A percentile compares a stretch with the other conserved stretches of the same genome.
These are phyloP conservation scores for Brassica incana DNA, from an alignment of 345 rosid genomes.

Conservation along the genomic window DNA sequence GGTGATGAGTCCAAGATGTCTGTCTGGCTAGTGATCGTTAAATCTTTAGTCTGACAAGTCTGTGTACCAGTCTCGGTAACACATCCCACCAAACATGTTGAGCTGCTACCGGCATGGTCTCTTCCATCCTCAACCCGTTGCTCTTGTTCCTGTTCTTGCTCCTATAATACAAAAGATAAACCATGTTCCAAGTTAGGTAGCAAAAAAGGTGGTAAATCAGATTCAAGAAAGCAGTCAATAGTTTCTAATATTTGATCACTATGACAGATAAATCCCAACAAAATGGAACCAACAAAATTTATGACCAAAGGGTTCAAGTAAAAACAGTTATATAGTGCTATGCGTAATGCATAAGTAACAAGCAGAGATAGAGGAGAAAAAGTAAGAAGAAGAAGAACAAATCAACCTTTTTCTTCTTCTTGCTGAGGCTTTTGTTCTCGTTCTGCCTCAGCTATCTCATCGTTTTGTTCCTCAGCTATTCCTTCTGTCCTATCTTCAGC, in stretches of 20 bases:
- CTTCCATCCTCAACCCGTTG: conserved; percentile 9
- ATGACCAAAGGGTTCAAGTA: too few relatives aligned
- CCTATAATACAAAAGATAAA: conserved; percentile 9
- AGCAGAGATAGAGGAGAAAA: background rate
- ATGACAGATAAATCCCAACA: too few relatives aligned
- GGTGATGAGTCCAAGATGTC: conserved; percentile 15
- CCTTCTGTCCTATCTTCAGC: background rate
- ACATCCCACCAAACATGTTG: background rate
- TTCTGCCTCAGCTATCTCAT: background rate
- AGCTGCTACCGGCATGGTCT: conserved; percentile 7
- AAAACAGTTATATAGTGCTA: too few relatives aligned
- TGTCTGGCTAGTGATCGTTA: background rate
- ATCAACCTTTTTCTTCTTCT: conserved; percentile 5
- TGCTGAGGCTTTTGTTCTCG: background rate
- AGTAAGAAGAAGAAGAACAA: background rate
- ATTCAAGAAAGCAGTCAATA: too few relatives aligned
- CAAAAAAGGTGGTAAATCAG: too few relatives aligned
- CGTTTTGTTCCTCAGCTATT: background rate
- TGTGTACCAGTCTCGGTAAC: background rate
- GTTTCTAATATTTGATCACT: too few relatives aligned
- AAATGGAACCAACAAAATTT: too few relatives aligned
- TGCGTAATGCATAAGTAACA: background rate
- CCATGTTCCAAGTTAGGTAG: background rate
- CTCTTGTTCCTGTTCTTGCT: background rate
- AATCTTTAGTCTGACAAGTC: background rate